phyloP scores from a whole-genome alignment of 2,329 filamentous ascomycete species.

The Thermomyces lanuginosus region DNA sequence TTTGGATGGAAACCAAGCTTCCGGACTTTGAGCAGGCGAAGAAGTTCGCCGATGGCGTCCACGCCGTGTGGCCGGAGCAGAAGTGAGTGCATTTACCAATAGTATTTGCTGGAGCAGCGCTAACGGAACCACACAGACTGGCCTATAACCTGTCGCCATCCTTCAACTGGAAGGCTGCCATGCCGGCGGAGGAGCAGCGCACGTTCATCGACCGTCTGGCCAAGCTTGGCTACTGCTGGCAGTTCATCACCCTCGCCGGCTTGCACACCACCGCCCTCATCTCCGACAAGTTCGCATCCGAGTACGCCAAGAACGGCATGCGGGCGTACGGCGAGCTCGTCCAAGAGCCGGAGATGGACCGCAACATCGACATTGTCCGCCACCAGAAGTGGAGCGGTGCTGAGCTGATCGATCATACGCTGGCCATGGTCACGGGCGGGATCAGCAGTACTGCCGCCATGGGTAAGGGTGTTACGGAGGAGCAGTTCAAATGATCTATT shows the following conservation, averaged over 20 bases:
- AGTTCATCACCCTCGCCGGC: constrained; percentile 98
- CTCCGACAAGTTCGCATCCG: constrained; percentile 70
- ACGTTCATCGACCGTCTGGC: constrained; percentile 90
- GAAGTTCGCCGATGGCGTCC: constrained; percentile 85
- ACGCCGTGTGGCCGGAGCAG: constrained; percentile 87
- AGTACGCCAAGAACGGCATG: constrained; percentile 73
- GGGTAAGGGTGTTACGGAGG: constrained; percentile 95
- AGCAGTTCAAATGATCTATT: constrained; percentile 83
- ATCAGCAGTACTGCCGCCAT: constrained; percentile 86
- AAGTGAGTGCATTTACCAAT: constrained; percentile 47
- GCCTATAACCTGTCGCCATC: constrained; percentile 96
- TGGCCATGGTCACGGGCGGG: constrained; percentile 94
- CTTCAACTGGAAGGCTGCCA: constrained; percentile 99
- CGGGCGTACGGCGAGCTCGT: constrained; percentile 92
- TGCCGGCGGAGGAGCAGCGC: constrained; percentile 81
- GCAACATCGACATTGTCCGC: constrained; percentile 82
- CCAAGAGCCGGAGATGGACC: constrained; percentile 92
- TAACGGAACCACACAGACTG: constrained; percentile 39
- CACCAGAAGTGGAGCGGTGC: constrained; percentile 99
- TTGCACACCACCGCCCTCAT: constrained; percentile 92
- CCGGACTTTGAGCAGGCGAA: constrained; percentile 82
- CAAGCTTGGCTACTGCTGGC: constrained; percentile 90
- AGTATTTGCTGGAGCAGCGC: neutral
- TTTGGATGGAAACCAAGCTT: constrained; percentile 99
- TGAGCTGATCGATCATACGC: constrained; percentile 80